Evolutionary conservation across 768 basidiomycete genomes (phyloP).

Genomic region (Pseudohyphozyma bogoriensis): DNA sequence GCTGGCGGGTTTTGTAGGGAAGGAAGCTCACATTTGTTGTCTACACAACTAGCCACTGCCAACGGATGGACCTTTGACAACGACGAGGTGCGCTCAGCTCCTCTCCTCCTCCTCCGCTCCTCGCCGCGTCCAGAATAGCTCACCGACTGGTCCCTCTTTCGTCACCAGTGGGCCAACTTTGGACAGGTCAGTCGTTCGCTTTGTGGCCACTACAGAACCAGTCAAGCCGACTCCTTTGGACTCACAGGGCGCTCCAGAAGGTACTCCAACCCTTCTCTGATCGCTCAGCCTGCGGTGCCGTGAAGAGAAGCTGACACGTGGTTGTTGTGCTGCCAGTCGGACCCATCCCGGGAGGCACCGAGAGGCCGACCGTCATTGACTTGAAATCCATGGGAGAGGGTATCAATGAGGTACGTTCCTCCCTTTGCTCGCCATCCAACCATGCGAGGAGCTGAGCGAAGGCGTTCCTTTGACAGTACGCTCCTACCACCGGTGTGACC

Average conservation of each 20-base stretch:
- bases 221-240: not conserved
- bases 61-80: constrained; percentile 68
- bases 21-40: too few species aligned
- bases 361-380: constrained; percentile 55
- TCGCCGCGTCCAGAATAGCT: not conserved
- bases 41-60: constrained; percentile 75
- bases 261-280: not conserved
- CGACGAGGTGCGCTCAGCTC: constrained; percentile 37
- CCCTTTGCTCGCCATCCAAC: not conserved
- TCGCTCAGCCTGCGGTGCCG: not conserved
- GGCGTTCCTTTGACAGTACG: constrained; percentile 82
- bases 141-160: not conserved
- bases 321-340: constrained; percentile 39
- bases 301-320: too few species aligned
- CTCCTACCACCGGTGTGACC: constrained; percentile 84
- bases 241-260: constrained; percentile 45
- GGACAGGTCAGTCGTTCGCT: constrained; percentile 57
- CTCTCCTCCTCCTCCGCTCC: too few species aligned
- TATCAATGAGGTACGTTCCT: constrained; percentile 31
- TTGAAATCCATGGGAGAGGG: constrained; percentile 45
- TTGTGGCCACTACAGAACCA: not conserved
- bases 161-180: constrained; percentile 36
- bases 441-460: too few species aligned
- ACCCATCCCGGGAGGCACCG: constrained; percentile 61
- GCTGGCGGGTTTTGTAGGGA: too few species aligned